Evolutionary conservation across 805 yeast species (phyloP), one percentile per base, ranked within the genome.

Genomic region (Candida loeiensis): DNA sequence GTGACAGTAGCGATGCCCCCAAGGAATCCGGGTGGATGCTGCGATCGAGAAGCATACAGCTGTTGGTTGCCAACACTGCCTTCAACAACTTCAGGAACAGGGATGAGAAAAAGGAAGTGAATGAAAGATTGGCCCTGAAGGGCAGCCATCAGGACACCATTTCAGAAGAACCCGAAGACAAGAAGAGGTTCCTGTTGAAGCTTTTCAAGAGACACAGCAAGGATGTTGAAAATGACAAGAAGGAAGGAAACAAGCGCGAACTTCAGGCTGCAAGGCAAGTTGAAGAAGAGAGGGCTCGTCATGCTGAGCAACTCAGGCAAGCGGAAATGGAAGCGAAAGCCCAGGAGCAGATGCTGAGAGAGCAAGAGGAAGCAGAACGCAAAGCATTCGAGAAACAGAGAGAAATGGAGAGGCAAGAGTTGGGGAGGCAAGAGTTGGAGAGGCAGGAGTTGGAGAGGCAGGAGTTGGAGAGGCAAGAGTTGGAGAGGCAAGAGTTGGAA

Each of bases 41-140:
- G 33, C 37, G 42, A 6, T 33, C 42, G 2, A 35, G 42, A 8
- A 39, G 42, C 5, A 45, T 49, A 18, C 55, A 55, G 34, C 57
- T 64, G 9, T 53, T 65, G 39, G 59, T 57, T 1, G 58, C 59
- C 31, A 66, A 66, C 37, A 66, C 70, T 2, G 69, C 65, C 1
- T 66, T 61, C 50, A 62, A 52, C 45, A 61, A 59, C 26, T 63
- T 66, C 30, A 55, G 66, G 41, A 39, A 45, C 6, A 43, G 46
- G 20, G 36, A 34, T 12, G 42, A 39, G 11, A 42, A 41, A 42
- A 29, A 17, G 50, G 45, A 18, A 7, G 25, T 14, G 16, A 26
- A 27, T 6, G 36, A 19, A 12, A 22, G 16, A 11, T 6, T 33
- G 12, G 13, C 6, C 21, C 37, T 24, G 30, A 22, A 24, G 9